Percentiles rank a stretch among this genome's conserved stretches.
These are phyloP conservation scores for Colletotrichum noveboracense DNA, from an alignment of 2,329 filamentous ascomycete genomes.

Conservation along the genomic window DNA sequence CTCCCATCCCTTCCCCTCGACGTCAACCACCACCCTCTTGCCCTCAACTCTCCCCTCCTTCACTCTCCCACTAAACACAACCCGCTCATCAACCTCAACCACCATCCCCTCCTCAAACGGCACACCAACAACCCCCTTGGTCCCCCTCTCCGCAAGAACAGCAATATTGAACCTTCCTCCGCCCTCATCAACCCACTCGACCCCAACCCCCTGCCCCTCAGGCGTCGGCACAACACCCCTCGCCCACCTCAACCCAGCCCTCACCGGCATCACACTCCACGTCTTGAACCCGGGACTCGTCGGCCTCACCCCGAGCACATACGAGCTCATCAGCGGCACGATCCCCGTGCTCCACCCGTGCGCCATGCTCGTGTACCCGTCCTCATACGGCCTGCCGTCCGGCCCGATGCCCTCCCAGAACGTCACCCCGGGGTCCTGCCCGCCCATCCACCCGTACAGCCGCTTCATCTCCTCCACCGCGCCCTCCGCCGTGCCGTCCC, in stretches of 20 bases:
- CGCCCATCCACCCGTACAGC: slow-evolving; percentile 56
- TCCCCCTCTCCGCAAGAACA: slow-evolving; percentile 34
- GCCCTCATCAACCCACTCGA: slow-evolving; percentile 38
- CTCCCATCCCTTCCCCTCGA: background rate
- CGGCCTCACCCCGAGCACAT: slow-evolving; percentile 52
- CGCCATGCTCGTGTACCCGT: slow-evolving; percentile 51
- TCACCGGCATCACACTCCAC: slow-evolving; percentile 44
- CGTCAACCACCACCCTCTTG: background rate
- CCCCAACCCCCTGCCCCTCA: slow-evolving; percentile 35
- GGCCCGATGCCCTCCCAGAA: slow-evolving; percentile 57
- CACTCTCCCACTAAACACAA: slow-evolving; percentile 14
- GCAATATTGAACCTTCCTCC: slow-evolving; percentile 29
- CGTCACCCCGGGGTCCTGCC: slow-evolving; percentile 49
- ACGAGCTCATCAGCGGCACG: slow-evolving; percentile 49
- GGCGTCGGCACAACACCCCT: slow-evolving; percentile 48
- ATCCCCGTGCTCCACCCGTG: slow-evolving; percentile 59
- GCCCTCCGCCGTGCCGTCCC: slow-evolving; percentile 27
- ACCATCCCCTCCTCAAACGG: slow-evolving; percentile 14
- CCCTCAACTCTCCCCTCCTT: background rate
- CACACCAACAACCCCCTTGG: slow-evolving; percentile 31
- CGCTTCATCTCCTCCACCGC: slow-evolving; percentile 51
- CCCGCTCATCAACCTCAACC: slow-evolving; percentile 24
- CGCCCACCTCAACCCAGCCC: slow-evolving; percentile 45
- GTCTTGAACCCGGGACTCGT: slow-evolving; percentile 45
- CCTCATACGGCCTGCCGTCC: slow-evolving; percentile 47